Evolutionary conservation across 2,329 filamentous ascomycete genomes (phyloP).

Genomic region (Metarhizium anisopliae): DNA sequence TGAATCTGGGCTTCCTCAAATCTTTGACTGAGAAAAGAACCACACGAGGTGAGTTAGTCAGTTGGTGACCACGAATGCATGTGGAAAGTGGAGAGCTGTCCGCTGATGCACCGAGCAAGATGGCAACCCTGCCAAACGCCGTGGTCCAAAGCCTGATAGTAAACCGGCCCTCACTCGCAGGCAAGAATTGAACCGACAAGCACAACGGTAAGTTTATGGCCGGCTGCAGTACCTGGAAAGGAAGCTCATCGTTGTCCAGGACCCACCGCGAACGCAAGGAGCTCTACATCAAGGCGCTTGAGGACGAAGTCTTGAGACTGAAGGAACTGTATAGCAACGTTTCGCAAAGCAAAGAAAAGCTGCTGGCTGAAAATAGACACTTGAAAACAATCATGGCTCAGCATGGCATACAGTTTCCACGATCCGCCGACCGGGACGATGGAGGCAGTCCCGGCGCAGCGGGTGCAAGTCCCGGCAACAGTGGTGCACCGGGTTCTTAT

Average conservation of each 20-base stretch:
- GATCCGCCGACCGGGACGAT: constrained; percentile 27
- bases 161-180: constrained; percentile 87
- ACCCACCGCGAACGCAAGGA: constrained; percentile 97
- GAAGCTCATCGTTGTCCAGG: constrained; percentile 33
- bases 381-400: constrained; percentile 51
- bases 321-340: constrained; percentile 75
- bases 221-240: background rate
- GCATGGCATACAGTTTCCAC: constrained; percentile 36
- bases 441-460: constrained; percentile 36
- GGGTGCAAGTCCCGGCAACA: constrained; percentile 48
- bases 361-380: constrained; percentile 71
- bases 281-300: constrained; percentile 86
- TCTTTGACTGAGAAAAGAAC: constrained; percentile 63
- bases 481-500: constrained; percentile 43
- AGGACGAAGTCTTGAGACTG: constrained; percentile 81
- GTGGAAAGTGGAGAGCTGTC: background rate
- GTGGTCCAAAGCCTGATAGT: constrained; percentile 92
- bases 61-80: background rate
- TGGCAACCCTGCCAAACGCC: constrained; percentile 76
- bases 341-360: constrained; percentile 64
- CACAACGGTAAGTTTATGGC: constrained; percentile 62
- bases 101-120: constrained; percentile 38
- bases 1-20: constrained; percentile 57
- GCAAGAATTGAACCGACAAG: constrained; percentile 91
- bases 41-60: constrained; percentile 53